Evolutionary conservation across 108 stramenopile species (phyloP), one percentile per base, ranked within the genome.

Genomic region (Nitzschia palea): DNA sequence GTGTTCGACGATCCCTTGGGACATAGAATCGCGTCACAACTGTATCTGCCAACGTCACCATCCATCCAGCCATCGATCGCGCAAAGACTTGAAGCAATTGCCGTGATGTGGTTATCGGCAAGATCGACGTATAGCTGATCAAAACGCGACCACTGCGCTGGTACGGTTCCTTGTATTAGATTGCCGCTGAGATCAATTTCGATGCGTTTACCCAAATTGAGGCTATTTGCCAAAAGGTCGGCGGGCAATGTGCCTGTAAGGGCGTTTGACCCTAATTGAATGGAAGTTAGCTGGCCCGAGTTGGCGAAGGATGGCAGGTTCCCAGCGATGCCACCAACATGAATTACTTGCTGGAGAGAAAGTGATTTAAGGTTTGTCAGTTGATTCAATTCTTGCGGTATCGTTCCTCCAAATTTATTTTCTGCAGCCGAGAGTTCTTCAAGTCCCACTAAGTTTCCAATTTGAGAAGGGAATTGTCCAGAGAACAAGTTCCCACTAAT

Each of bases 21-120:
- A 64, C 93, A 94, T 18, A 94, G 62, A 62, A 94, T 87, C 0
- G 81, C 90, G 52, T 89, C 82, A 43, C 93, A 94, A 15, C 73
- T 69, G 54, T 82, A 88, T 4, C 67, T 56, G 40, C 71, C 69
- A 10, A 87, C 82, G 31, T 80, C 55, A 26, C 85, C 86, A 42
- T 67, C 51, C 76, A 82, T 77, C 85, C 85, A 86, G 33, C 23
- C 35, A 6, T 17, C 27, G 20, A 61, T 45, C n/a, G 45, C 30
- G 50, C 86, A 87, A 4, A 87, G 68, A 34, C 44, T 56, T 5
- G 12, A 26, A 27, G 63, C 36, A 30, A 87, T 73, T 17, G n/a
- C 48, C 15, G 66, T 61, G 37, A 87, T 69, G 17, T 58, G 25
- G 62, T 87, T 87, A 28, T 68, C 80, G 5, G 67, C 60, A 28